Evolutionary conservation across 2,329 filamentous ascomycete genomes (phyloP), one percentile per base, ranked within the genome.

Genomic region (Aspergillus sp.): DNA sequence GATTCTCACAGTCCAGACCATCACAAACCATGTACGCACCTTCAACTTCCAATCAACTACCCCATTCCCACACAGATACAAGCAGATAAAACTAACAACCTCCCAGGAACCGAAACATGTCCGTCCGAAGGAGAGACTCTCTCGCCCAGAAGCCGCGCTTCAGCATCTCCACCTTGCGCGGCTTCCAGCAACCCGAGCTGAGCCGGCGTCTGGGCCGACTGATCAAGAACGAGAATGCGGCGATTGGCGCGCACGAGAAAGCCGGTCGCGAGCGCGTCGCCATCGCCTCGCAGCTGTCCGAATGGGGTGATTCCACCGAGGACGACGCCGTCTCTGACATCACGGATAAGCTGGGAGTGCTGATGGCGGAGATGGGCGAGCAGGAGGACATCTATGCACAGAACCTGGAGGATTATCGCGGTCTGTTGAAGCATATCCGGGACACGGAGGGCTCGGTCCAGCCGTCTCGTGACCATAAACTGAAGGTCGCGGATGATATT

Each of bases 361-460:
- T 99, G 69, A 82, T 99, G 61, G 90, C 90, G 22, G 95, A 98
- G 81, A 87, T 99, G 62, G 95, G 92, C 55, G 92, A 96, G 78
- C 92, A 96, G 77, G 95, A 99, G 75, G 93, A 97, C 67, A 73
- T 83, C 50, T 98, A 93, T 76, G 91, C 93, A 4, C 89, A 94
- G 75, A 88, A 88, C 52, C 77, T 99, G 57, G 95, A 99, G 75
- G 92, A 96, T 63, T 91, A 90, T 66, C 86, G 95, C 52, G 84
- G 82, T 36, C 79, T 92, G 24, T 82, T 99, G 75, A 99, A 99
- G 84, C 85, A 91, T 66, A 96, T 99, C 67, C 87, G 95, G 66
- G 96, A 99, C 77, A 97, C 92, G 14, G 95, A 99, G 81, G 89
- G 90, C 79, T 96, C 91, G 66, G 94, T 99, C 16, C 93, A 97